Base-by-base conservation (phyloP, 306 rosid species). In the Begonia masoniana region DNA sequence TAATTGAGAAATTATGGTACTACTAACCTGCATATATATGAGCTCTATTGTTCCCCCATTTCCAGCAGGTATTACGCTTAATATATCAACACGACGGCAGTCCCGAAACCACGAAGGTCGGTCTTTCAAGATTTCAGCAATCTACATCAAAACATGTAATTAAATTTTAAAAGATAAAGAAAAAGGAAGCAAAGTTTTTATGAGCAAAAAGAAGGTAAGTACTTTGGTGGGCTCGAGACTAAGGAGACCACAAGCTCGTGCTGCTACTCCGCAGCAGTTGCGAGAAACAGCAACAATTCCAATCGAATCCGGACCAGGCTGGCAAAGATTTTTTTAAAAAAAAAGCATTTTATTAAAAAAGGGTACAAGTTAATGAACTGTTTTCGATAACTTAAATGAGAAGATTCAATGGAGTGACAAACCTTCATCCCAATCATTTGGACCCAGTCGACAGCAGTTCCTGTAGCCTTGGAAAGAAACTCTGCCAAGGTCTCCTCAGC, bases 341-440 rank as follows among this genome's bases (percentile, higher is more conserved):
- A 26, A 26, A 26, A 1, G 39, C 39, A 31, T 6, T 31, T 5
- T 6, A 31, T 13, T 10, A 26, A 4, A n/a, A 49, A 46, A 57
- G 21, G 10, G 24, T 8, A 12, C 14, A 46, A 47, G 45, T 46
- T 43, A 58, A 14, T n/a, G 13, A 26, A 31, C 24, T 21, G 39
- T 5, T 26, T n/a, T 31, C 3, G 39, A 31, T 16, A 21, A 3
- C 31, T 7, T 7, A 39, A 10, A n/a, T 47, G 11, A 15, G 10
- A 47, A 23, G 9, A 59, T 12, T 49, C 52, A 49, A 2, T 35
- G 15, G 26, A 9, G 15, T 36, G 41, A 5, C 35, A 21, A n/a
- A 91, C 97, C 97, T 91, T 91, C 96, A 91, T 91, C 97, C 97
- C 97, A 91, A 91, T 91, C 94, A 85, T 82, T 91, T 91, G 97